phyloP scores from a whole-genome alignment of 768 basidiomycete species.

The Termitomyces sp. region DNA sequence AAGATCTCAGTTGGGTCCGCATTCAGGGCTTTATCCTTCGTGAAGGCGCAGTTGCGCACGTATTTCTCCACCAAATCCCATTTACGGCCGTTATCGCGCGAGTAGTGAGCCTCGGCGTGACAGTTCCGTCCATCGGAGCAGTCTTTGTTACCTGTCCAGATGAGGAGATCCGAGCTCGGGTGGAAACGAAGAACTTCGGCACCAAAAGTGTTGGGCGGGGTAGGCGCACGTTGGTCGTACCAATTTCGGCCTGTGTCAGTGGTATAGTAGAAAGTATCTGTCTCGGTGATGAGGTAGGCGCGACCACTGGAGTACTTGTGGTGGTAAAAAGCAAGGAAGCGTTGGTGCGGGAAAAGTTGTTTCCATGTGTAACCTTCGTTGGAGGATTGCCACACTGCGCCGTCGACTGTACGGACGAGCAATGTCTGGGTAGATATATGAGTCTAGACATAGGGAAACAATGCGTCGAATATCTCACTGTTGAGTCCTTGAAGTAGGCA shows the following conservation, averaged over 20 bases:
- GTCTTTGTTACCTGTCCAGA: slow-evolving; percentile 79
- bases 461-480: slow-evolving; percentile 30
- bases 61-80: slow-evolving; percentile 83
- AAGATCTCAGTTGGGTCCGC: slow-evolving; percentile 86
- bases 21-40: slow-evolving; percentile 68
- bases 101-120: slow-evolving; percentile 69
- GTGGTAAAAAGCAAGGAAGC: slow-evolving; percentile 81
- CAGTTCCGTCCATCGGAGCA: slow-evolving; percentile 55
- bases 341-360: slow-evolving; percentile 50
- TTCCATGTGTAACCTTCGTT: slow-evolving; percentile 95
- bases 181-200: slow-evolving; percentile 83
- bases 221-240: slow-evolving; percentile 52
- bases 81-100: slow-evolving; percentile 65
- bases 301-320: slow-evolving; percentile 76
- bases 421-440: slow-evolving; percentile 51
- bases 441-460: neutral
- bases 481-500: slow-evolving; percentile 80
- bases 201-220: slow-evolving; percentile 73
- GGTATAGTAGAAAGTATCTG: slow-evolving; percentile 64
- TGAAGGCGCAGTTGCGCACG: slow-evolving; percentile 90
- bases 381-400: slow-evolving; percentile 86
- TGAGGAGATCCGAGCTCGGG: slow-evolving; percentile 74
- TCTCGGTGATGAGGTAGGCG: slow-evolving; percentile 83
- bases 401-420: slow-evolving; percentile 72
- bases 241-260: slow-evolving; percentile 77